Base-by-base conservation (phyloP, 305 asterid genomes). In the Nicotiana rustica region DNA sequence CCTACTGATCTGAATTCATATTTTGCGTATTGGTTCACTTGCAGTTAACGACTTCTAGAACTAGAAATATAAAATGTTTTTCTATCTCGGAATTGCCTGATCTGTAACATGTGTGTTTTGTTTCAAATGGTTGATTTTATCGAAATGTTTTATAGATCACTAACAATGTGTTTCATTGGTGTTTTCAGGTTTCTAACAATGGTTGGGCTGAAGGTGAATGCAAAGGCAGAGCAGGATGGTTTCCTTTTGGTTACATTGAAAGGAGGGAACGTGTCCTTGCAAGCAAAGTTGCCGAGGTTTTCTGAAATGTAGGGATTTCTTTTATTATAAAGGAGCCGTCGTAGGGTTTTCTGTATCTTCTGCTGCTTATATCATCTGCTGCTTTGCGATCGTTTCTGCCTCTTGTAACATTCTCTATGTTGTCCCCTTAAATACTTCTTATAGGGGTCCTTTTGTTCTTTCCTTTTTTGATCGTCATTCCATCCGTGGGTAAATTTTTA, bases 161-260 rank as follows among this genome's bases (percentile, higher is more conserved):
- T 25, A 17, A 33, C 10, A 10, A 17, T 76, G 52, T 49, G 62
- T 67, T 79, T 14, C 86, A 83, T 79, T 79, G 70, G 17, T 83
- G 81, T 88, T 82, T 59, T 14, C 87, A 93, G 99, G 98, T 96
- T 83, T 91, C 97, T 52, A 94, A 89, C 88, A 93, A 93, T 84
- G 98, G 99, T 38, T 96, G 99, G 99, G 99, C 98, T 56, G 99
- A 96, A 92, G 99, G 98, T 78, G 99, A 96, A 88, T 93, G 97
- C 94, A 96, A 91, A 89, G 98, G 98, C 17, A 95, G 86, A 88
- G 98, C 99, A 31, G 99, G 99, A 83, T 96, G 99, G 99, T 96
- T 96, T 77, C 99, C 99, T 36, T 92, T 90, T 62, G 97, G 92
- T 66, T 96, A 95, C 87, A 81, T 96, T 56, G 98, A 94, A 89